Conservation (phyloP, 2,329 filamentous ascomycete species). For the Exserohilum turcica region DNA sequence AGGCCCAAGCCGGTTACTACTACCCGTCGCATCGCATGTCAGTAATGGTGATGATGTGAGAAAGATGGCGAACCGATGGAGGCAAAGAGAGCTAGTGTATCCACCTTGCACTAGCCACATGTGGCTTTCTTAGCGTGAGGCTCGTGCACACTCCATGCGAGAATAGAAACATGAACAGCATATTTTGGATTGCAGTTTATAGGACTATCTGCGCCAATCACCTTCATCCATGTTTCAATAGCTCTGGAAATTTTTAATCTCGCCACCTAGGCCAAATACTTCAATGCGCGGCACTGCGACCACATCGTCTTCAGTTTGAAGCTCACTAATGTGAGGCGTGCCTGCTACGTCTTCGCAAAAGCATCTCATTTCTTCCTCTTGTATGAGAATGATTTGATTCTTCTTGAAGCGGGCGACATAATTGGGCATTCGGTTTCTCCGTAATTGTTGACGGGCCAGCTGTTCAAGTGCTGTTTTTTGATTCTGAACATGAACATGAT, state of each 20-base stretch:
- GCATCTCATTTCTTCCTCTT: conserved; percentile 27
- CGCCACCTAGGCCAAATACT: conserved; percentile 11
- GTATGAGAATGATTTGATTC: conserved; percentile 28
- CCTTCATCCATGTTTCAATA: too few species aligned
- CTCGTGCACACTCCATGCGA: neutral
- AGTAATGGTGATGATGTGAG: conserved; percentile 28
- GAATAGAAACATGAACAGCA: neutral
- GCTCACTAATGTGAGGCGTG: conserved; percentile 32
- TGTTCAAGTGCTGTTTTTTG: too few species aligned
- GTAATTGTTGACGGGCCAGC: neutral
- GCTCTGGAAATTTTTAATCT: neutral
- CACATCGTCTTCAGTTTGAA: conserved; percentile 23
- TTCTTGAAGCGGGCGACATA: conserved; percentile 17
- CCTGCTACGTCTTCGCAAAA: conserved; percentile 24
- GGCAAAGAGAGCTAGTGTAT: conserved; percentile 4
- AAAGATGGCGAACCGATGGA: neutral
- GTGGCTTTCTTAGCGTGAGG: conserved; percentile 12
- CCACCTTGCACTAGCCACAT: conserved; percentile 16
- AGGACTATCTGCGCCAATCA: too few species aligned
- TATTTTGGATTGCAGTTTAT: too few species aligned
- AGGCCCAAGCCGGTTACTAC: conserved; percentile 57
- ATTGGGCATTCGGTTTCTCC: neutral
- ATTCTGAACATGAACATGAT: too few species aligned
- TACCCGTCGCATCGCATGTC: conserved; percentile 56
- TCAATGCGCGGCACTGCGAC: conserved; percentile 9